These are phyloP conservation scores for Diaporthe capsici DNA, from an alignment of 2,329 filamentous ascomycete species.

Conservation along the genomic window DNA sequence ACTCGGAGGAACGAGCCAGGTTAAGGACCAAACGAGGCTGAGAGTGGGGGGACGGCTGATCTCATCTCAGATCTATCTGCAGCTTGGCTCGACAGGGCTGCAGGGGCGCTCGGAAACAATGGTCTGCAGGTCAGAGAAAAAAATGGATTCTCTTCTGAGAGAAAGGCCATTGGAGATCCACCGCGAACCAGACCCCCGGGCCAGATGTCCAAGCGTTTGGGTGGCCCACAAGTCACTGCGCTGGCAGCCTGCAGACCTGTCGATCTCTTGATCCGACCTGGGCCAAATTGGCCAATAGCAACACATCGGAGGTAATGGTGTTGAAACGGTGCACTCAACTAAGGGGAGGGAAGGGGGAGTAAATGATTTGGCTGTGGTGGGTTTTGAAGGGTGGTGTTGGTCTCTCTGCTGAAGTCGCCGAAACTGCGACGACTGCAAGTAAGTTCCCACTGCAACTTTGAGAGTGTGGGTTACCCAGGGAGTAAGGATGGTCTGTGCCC, in stretches of 20 bases:
- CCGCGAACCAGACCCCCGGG: constrained; percentile 22
- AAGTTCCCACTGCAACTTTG: background rate
- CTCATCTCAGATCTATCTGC: constrained; percentile 37
- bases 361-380: background rate
- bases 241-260: constrained; percentile 24
- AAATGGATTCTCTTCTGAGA: constrained; percentile 34
- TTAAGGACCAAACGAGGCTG: constrained; percentile 35
- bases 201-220: constrained; percentile 10
- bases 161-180: constrained; percentile 40
- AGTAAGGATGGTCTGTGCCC: background rate
- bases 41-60: constrained; percentile 37
- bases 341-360: background rate
- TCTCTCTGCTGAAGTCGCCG: background rate
- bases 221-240: constrained; percentile 36
- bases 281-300: constrained; percentile 5
- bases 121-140: constrained; percentile 13
- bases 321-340: background rate
- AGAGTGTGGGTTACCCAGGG: background rate
- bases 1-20: constrained; percentile 27
- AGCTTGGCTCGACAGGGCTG: constrained; percentile 24
- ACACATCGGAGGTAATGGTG: background rate
- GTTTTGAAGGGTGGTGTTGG: background rate
- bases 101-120: constrained; percentile 34
- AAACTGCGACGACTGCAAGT: background rate
- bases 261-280: constrained; percentile 5